Evolutionary conservation across 306 rosid species (phyloP), one percentile per base, ranked within the genome.

Genomic region (Aeschynomene evenia): DNA sequence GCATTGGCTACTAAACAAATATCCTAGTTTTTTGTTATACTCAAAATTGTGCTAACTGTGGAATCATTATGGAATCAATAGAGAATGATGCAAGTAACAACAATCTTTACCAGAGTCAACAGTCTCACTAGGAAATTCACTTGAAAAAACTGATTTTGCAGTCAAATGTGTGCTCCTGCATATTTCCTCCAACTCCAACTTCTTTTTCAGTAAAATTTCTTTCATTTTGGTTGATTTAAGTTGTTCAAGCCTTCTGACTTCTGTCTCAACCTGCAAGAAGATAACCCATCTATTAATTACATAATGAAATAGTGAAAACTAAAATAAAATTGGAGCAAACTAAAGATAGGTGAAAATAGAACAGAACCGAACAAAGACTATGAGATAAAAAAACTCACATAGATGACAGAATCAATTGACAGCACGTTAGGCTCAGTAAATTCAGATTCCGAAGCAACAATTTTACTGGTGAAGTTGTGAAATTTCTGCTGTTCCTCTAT

Each of bases 141-240:
- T 55, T 60, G 64, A 49, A 70, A 58, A 49, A 50, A 59, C 66
- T 36, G 71, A 69, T 55, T 76, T 75, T 9, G 63, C 1, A 33
- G 81, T 72, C 84, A 89, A 63, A 72, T 85, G 97, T 33, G 89
- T 75, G 53, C 54, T 80, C 57, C 65, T 83, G 80, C 91, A 82
- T 39, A 85, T 71, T 66, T 84, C 80, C 67, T 87, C 94, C 46
- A 91, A 83, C 73, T 87, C 96, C 70, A 75, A 54, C 78, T 77
- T 82, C 87, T 76, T 86, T 73, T 54, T 85, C 70, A 66, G 71
- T 73, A 85, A 34, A 20, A 91, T 50, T 52, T 89, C 91, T 85
- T 80, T 84, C 73, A 89, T 76, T 85, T 84, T 91, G 53, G 80
- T 82, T 68, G 81, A 87, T 78, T 87, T 91, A 64, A 89, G 81